These are phyloP conservation scores for Graphium sp. DNA, from an alignment of 2,329 filamentous ascomycete species.

Conservation along the genomic window DNA sequence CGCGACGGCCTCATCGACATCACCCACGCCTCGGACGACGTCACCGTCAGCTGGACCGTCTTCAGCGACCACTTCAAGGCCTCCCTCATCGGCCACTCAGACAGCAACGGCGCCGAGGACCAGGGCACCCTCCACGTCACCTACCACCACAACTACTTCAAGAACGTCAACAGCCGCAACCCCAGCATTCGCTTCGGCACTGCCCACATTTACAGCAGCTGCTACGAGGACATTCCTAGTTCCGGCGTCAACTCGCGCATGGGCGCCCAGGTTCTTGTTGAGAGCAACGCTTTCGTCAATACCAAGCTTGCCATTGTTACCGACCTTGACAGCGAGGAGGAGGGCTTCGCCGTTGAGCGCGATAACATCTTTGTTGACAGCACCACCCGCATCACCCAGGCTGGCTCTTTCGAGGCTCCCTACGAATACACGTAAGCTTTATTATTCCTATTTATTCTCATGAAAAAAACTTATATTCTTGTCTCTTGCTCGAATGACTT, in stretches of 20 bases:
- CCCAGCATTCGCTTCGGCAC: constrained; percentile 46
- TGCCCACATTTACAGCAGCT: constrained; percentile 27
- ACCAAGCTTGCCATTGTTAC: constrained; percentile 21
- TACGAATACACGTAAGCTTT: constrained; percentile 14
- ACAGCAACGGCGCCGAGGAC: constrained; percentile 39
- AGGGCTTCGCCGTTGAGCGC: constrained; percentile 22
- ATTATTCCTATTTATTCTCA: background rate
- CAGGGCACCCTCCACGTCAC: constrained; percentile 40
- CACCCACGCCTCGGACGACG: constrained; percentile 22
- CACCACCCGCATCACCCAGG: constrained; percentile 15
- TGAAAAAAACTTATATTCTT: too few relatives aligned
- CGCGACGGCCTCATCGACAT: constrained; percentile 26
- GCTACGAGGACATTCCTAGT: constrained; percentile 22
- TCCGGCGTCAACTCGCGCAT: constrained; percentile 36
- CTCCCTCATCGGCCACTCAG: constrained; percentile 42
- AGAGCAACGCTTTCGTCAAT: constrained; percentile 30
- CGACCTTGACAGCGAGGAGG: constrained; percentile 23
- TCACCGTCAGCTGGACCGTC: constrained; percentile 23
- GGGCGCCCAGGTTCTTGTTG: constrained; percentile 33
- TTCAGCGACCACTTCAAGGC: constrained; percentile 34
- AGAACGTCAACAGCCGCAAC: constrained; percentile 40
- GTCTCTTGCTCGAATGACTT: too few relatives aligned
- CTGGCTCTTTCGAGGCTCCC: constrained; percentile 12
- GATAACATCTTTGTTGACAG: constrained; percentile 25
- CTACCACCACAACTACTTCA: constrained; percentile 43